phyloP scores from a whole-genome alignment of 2,329 filamentous ascomycete genomes.

The Nemania serpens region DNA sequence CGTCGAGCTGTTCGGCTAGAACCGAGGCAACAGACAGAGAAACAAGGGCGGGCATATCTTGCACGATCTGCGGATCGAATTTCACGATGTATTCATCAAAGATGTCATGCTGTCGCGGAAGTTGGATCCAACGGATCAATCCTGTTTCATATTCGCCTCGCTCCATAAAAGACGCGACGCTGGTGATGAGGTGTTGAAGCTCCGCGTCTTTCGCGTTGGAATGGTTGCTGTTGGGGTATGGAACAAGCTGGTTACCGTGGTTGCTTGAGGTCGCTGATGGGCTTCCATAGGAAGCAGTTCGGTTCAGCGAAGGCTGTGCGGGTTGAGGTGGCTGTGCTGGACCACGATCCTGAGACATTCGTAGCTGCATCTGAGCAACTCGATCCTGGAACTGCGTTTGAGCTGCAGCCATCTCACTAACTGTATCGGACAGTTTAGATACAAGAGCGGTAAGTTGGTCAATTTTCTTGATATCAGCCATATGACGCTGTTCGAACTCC shows the following conservation, averaged over 20 bases:
- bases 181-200: constrained; percentile 57
- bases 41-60: constrained; percentile 63
- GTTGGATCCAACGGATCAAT: constrained; percentile 70
- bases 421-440: constrained; percentile 67
- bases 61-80: constrained; percentile 57
- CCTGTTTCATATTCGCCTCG: constrained; percentile 65
- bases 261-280: constrained; percentile 41
- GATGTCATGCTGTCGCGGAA: constrained; percentile 64
- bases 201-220: constrained; percentile 57
- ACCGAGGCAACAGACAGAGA: constrained; percentile 68
- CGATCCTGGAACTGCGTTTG: constrained; percentile 72
- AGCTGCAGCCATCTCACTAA: constrained; percentile 70
- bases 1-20: constrained; percentile 62
- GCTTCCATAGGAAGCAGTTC: constrained; percentile 34
- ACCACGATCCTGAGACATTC: constrained; percentile 48
- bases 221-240: constrained; percentile 46
- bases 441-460: constrained; percentile 72
- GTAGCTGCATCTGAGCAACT: constrained; percentile 61
- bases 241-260: constrained; percentile 43
- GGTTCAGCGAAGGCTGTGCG: constrained; percentile 29
- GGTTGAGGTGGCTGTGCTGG: constrained; percentile 31
- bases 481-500: constrained; percentile 55
- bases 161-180: constrained; percentile 66
- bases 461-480: constrained; percentile 66
- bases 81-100: constrained; percentile 61